A percentile compares a stretch with the other conserved stretches of the same genome.
Evolutionary conservation across 75 land plant genomes (phyloP).

Genomic region (Selaginella tamariscina): DNA sequence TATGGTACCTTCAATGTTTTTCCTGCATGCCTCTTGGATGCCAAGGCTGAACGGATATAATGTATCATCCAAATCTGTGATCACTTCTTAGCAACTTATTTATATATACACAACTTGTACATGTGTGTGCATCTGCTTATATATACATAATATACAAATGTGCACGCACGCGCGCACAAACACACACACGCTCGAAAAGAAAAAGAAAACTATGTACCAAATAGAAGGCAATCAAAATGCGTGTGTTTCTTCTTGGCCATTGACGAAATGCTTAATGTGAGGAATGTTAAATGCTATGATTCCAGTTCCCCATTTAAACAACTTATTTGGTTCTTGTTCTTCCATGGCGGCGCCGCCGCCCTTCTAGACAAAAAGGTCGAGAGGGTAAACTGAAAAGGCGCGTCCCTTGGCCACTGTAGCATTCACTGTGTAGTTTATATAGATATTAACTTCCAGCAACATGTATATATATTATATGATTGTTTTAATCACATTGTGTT

Average conservation of each 20-base stretch:
- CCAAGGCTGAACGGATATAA: constrained; percentile 11
- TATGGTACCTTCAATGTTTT: not conserved
- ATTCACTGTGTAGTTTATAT: no score
- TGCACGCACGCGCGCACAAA: not conserved
- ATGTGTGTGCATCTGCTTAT: no score
- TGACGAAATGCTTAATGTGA: no score
- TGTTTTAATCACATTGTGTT: not conserved
- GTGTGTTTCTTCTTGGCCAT: constrained; percentile 1
- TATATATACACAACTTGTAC: no score
- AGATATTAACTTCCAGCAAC: no score
- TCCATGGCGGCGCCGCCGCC: not conserved
- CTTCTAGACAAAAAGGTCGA: not conserved
- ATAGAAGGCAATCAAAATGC: constrained; percentile 40
- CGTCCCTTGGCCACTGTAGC: not conserved
- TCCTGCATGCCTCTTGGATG: not conserved
- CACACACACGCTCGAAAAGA: not conserved
- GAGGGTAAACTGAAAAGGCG: not conserved
- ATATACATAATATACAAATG: not conserved
- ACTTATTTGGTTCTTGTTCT: not conserved
- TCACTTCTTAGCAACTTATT: not conserved
- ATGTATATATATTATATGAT: no score
- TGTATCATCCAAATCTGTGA: constrained; percentile 11
- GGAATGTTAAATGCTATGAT: no score
- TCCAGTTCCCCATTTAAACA: no score
- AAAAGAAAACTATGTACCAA: constrained; percentile 24